Conservation (phyloP, 1,139 yeast genomes). For the Yamadazyma conglobata region DNA sequence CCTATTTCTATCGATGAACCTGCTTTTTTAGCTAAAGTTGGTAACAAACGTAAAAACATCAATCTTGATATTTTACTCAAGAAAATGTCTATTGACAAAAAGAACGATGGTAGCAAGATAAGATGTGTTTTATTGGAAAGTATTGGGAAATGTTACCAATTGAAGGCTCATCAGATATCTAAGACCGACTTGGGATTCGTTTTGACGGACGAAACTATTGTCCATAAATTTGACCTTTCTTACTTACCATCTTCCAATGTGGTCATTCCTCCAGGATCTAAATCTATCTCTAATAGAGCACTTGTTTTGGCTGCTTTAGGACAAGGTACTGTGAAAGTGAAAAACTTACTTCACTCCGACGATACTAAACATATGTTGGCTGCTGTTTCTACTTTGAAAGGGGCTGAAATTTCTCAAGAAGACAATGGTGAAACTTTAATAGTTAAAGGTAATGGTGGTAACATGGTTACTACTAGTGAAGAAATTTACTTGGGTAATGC, state of each 20-base stretch:
- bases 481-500: slow-evolving; percentile 92
- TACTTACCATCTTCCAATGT: slow-evolving; percentile 42
- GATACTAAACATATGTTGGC: slow-evolving; percentile 94
- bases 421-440: slow-evolving; percentile 88
- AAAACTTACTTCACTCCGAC: slow-evolving; percentile 87
- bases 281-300: slow-evolving; percentile 94
- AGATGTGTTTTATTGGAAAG: slow-evolving; percentile 78
- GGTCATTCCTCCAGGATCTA: slow-evolving; percentile 92
- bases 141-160: slow-evolving; percentile 87
- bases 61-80: slow-evolving; percentile 69
- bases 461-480: slow-evolving; percentile 52
- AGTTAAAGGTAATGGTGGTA: slow-evolving; percentile 84
- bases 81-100: slow-evolving; percentile 95
- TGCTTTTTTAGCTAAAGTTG: slow-evolving; percentile 59
- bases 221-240: slow-evolving; percentile 47
- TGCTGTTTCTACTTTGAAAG: slow-evolving; percentile 76
- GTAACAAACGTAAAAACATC: slow-evolving; percentile 57
- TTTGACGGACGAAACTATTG: slow-evolving; percentile 77
- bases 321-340: slow-evolving; percentile 75
- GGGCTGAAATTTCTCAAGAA: slow-evolving; percentile 77
- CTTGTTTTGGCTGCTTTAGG: slow-evolving; percentile 90
- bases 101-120: slow-evolving; percentile 89
- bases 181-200: slow-evolving; percentile 80
- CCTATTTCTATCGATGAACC: slow-evolving; percentile 80
- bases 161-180: slow-evolving; percentile 78